Conservation (phyloP, 2,329 filamentous ascomycete genomes). For the Rhexocercosporidium sp. region DNA sequence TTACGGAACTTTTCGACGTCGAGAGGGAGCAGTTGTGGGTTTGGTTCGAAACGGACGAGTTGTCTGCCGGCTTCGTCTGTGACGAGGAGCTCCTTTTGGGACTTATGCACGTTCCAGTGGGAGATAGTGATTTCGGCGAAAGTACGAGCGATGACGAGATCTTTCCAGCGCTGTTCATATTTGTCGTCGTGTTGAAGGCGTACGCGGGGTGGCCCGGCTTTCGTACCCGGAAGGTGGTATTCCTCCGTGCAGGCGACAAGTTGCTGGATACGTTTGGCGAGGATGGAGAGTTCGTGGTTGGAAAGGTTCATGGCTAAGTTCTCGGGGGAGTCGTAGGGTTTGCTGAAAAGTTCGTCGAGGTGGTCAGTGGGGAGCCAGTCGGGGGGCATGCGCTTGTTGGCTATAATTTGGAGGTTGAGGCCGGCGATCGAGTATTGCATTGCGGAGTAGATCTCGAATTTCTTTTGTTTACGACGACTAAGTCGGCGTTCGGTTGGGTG, state of each 20-base stretch:
- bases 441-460: slow-evolving; percentile 22
- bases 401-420: not conserved
- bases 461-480: slow-evolving; percentile 1
- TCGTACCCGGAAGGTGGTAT: slow-evolving; percentile 17
- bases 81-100: not conserved
- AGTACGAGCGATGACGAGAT: not conserved
- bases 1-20: not conserved
- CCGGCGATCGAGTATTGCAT: slow-evolving; percentile 17
- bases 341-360: not conserved
- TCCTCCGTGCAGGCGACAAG: slow-evolving; percentile 18
- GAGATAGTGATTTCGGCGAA: slow-evolving; percentile 6
- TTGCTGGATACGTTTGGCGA: slow-evolving; percentile 23
- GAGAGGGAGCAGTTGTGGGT: not conserved
- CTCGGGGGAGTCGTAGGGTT: slow-evolving; percentile 11
- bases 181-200: not conserved
- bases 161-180: not conserved
- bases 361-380: not conserved
- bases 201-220: slow-evolving; percentile 9
- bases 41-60: not conserved
- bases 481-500: slow-evolving; percentile 2
- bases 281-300: slow-evolving; percentile 24
- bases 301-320: slow-evolving; percentile 13
- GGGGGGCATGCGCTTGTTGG: slow-evolving; percentile 11
- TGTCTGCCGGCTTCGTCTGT: not conserved
- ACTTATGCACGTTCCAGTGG: slow-evolving; percentile 6